A percentile compares a stretch with the other conserved stretches of the same genome.
Conservation (phyloP, 805 yeast species). For the Candida arabinofermentans region DNA sequence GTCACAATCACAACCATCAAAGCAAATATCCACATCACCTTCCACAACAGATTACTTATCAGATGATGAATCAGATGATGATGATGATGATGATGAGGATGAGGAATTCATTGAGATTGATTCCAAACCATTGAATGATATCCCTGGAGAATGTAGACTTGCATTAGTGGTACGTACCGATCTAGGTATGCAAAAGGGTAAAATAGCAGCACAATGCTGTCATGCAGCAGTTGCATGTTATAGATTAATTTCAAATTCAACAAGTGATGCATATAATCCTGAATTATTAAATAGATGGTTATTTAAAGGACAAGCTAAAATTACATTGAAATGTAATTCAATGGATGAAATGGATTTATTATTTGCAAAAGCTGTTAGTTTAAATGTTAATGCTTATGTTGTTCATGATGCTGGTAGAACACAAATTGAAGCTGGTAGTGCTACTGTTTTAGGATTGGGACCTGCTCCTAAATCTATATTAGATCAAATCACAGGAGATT, state of each 20-base stretch:
- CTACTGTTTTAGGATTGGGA: constrained; percentile 94
- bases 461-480: constrained; percentile 86
- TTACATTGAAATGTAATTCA: constrained; percentile 70
- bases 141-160: constrained; percentile 83
- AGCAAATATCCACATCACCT: constrained; percentile 9
- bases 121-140: constrained; percentile 54
- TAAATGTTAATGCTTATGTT: constrained; percentile 73
- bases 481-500: constrained; percentile 76
- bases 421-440: constrained; percentile 92
- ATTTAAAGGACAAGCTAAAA: constrained; percentile 86
- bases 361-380: constrained; percentile 74
- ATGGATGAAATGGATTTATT: constrained; percentile 71
- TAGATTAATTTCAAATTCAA: constrained; percentile 54
- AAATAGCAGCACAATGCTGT: constrained; percentile 95
- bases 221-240: constrained; percentile 96
- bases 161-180: constrained; percentile 86
- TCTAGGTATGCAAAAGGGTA: constrained; percentile 89
- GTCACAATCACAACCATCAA: constrained; percentile 3
- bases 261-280: constrained; percentile 55
- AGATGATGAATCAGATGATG: constrained; percentile 25
- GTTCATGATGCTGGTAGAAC: constrained; percentile 98
- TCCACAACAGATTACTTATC: constrained; percentile 22
- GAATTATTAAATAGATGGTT: constrained; percentile 73
- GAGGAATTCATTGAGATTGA: constrained; percentile 50
- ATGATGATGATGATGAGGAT: constrained; percentile 31